Percentiles rank a stretch among this genome's conserved stretches.
phyloP scores from a whole-genome alignment of 768 basidiomycete species.

The Trametes cingulata region DNA sequence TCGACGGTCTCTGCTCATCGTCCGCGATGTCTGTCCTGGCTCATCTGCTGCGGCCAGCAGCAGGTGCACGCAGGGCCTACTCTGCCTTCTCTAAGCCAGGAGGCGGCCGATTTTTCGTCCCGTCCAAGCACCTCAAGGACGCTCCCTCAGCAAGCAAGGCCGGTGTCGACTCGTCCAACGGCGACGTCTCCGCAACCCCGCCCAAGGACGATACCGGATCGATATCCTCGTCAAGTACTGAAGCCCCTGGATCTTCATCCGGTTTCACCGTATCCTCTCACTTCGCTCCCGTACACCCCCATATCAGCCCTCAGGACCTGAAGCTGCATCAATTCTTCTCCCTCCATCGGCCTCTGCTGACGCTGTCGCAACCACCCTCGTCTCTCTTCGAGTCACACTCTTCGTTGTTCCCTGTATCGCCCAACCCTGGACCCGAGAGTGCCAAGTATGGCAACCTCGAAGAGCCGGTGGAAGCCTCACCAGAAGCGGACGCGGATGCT shows the following conservation, averaged over 20 bases:
- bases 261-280: constrained; percentile 13
- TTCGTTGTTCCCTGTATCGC: constrained; percentile 18
- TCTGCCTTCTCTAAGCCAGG: constrained; percentile 82
- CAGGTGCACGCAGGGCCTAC: constrained; percentile 57
- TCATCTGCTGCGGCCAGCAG: constrained; percentile 50
- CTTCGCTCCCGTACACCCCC: constrained; percentile 46
- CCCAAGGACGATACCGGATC: constrained; percentile 21
- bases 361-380: constrained; percentile 61
- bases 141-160: constrained; percentile 31
- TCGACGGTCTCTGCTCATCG: constrained; percentile 13
- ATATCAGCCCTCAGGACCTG: constrained; percentile 65
- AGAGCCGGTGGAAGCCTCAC: constrained; percentile 49
- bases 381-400: constrained; percentile 48
- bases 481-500: constrained; percentile 77
- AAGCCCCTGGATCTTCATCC: constrained; percentile 6
- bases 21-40: constrained; percentile 45
- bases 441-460: constrained; percentile 35
- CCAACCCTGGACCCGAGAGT: constrained; percentile 19
- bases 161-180: constrained; percentile 45
- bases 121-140: constrained; percentile 64
- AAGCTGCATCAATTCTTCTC: constrained; percentile 86
- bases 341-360: constrained; percentile 74
- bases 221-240: constrained; percentile 3
- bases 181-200: constrained; percentile 23
- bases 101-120: constrained; percentile 72